Evolutionary conservation across 2,329 filamentous ascomycete species (phyloP), one percentile per base, ranked within the genome.

Genomic region (Penicillium sclerotiorum): DNA sequence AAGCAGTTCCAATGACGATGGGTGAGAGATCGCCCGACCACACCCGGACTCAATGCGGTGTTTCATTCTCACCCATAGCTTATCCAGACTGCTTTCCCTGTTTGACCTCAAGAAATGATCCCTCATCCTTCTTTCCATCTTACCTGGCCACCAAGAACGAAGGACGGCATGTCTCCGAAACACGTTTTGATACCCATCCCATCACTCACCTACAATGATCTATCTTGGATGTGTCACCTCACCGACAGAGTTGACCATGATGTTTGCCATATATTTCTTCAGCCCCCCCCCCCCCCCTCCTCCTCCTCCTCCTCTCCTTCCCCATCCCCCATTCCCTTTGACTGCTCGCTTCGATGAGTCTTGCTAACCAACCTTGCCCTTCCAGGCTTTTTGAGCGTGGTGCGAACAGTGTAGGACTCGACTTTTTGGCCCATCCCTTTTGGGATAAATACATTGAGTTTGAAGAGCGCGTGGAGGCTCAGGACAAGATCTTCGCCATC

Each of bases 391-490:
- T 97, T 67, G 93, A 99, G 70, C 89, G 94, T 59, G 94, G 88
- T 55, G 89, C 90, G 22, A 81, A 82, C 23, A 87, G 83, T 62
- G 91, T 96, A 33, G 94, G 94, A 13, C 81, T 97, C 15, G 94
- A 99, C 73, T 99, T 96, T 67, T 80, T 96, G 23, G 88, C 92
- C 2, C 91, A 96, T 68, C 91, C 91, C 1, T 96, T 99, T 75
- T 99, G 94, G 94, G 94, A 99, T 72, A 97, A 96, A 74, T 99
- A 96, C 66, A 84, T 99, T 57, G 94, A 97, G 68, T 97, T 95
- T 64, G 94, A 97, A 69, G 92, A 96, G 69, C 88, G 92, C 1
- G 80, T 93, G 54, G 91, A 96, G 64, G 85, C 88, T 0, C 83
- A 87, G 12, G 89, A 95, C 56, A 90, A 85, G 63, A 89, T 96